Base-by-base conservation (phyloP, 192 early-diverging fungal species). In the Backusella liffmaniae region DNA sequence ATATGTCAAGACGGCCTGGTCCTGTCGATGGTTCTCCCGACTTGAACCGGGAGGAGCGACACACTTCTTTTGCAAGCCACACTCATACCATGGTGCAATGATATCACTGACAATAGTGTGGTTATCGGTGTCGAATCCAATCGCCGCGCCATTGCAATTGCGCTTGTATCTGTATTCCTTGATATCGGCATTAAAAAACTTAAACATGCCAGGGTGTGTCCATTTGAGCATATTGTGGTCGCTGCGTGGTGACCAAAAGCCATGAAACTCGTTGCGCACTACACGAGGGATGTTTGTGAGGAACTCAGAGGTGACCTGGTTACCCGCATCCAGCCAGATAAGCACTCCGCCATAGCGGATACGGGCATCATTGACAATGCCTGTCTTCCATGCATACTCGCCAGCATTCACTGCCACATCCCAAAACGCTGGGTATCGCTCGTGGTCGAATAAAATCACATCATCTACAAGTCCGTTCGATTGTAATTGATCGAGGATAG, bases 371-470 rank as follows among this genome's bases (percentile, higher is more conserved):
- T 87, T 79, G 44, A 89, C 77, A 46, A 89, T 87, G 6, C 82
- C 86, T 0, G 84, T 84, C 51, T 89, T 89, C 88, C 88, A 89
- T 8, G 80, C 88, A 49, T 89, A 89, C 66, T 89, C 82, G 23
- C 88, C 88, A 5, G 85, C 76, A 12, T 72, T 76, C 7, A 69
- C 21, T 2, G 70, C 42, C 34, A 87, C 80, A 73, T 89, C 77
- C 84, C 86, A 89, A 75, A 87, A 89, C 9, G 16, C 9, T 0
- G 88, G 88, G 62, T 87, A 89, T 15, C 66, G 66, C 9, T 79
- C 44, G 39, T 84, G 86, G 32, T 89, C 77, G 70, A 89, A 87
- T 29, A 70, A 69, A 37, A 82, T 66, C 16, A 84, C 73, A 12
- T 89, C 82, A 35, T 85, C 80, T 16, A 87, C 80, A 62, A 82